A percentile compares a stretch with the other conserved stretches of the same genome.
phyloP scores from a whole-genome alignment of 192 early-diverging fungal genomes.

The Coemansia sp. region DNA sequence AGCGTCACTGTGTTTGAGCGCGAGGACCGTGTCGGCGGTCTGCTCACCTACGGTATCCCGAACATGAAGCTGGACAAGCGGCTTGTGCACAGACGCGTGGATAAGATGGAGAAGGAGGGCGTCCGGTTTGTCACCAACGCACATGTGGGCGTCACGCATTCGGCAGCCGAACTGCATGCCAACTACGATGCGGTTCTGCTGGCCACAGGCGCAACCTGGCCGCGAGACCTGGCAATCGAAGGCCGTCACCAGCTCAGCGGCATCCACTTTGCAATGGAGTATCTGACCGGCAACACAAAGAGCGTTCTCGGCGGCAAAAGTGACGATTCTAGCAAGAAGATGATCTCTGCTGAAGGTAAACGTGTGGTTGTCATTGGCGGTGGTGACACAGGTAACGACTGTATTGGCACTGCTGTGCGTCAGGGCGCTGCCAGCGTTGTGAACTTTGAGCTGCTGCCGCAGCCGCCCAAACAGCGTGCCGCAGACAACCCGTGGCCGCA shows the following conservation, averaged over 20 bases:
- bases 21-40: slow-evolving; percentile 93
- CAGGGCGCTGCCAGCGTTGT: slow-evolving; percentile 87
- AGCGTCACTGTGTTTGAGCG: slow-evolving; percentile 95
- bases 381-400: slow-evolving; percentile 97
- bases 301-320: slow-evolving; percentile 65
- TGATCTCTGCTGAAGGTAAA: slow-evolving; percentile 88
- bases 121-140: slow-evolving; percentile 86
- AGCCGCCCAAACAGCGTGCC: slow-evolving; percentile 81
- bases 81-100: slow-evolving; percentile 90
- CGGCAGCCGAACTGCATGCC: slow-evolving; percentile 64
- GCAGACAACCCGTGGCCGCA: slow-evolving; percentile 97
- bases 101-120: slow-evolving; percentile 93
- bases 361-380: slow-evolving; percentile 97
- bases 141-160: slow-evolving; percentile 84
- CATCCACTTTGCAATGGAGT: slow-evolving; percentile 99
- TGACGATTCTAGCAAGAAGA: slow-evolving; percentile 17
- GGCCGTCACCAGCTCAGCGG: slow-evolving; percentile 78
- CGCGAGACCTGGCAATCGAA: slow-evolving; percentile 90
- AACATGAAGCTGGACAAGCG: slow-evolving; percentile 99
- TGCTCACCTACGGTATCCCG: slow-evolving; percentile 98
- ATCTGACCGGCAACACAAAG: slow-evolving; percentile 88
- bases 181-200: slow-evolving; percentile 83
- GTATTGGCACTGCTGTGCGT: slow-evolving; percentile 91
- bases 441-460: slow-evolving; percentile 98
- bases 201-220: slow-evolving; percentile 97